phyloP scores from a whole-genome alignment of 2,329 filamentous ascomycete genomes.

The Exophiala aquamarina region DNA sequence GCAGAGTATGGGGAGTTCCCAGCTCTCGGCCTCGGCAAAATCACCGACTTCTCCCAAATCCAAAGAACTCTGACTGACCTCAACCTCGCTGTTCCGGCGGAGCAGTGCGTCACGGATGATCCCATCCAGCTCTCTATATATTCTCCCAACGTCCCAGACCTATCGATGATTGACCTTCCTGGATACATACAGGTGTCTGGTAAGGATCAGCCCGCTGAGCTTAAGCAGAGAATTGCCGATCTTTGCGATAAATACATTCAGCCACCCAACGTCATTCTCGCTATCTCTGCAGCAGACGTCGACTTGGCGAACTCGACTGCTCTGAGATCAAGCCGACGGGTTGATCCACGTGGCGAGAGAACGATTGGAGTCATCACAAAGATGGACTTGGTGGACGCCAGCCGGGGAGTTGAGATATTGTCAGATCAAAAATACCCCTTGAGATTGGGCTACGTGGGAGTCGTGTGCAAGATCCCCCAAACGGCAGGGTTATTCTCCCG shows the following conservation, averaged over 20 bases:
- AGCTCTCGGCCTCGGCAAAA: slow-evolving; percentile 81
- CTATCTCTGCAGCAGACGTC: slow-evolving; percentile 95
- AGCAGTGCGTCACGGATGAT: slow-evolving; percentile 92
- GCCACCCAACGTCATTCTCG: slow-evolving; percentile 90
- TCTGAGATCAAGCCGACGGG: slow-evolving; percentile 80
- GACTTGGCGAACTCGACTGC: slow-evolving; percentile 96
- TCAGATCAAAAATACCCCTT: slow-evolving; percentile 91
- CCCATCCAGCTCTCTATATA: slow-evolving; percentile 95
- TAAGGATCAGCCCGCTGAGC: slow-evolving; percentile 81
- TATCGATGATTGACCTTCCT: slow-evolving; percentile 93
- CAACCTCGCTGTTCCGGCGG: slow-evolving; percentile 86
- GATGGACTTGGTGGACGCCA: slow-evolving; percentile 92
- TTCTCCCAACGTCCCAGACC: slow-evolving; percentile 90
- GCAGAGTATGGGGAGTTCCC: slow-evolving; percentile 96
- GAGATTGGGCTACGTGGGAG: slow-evolving; percentile 92
- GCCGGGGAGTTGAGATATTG: slow-evolving; percentile 74
- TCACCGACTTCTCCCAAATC: slow-evolving; percentile 88
- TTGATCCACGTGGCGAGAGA: slow-evolving; percentile 90
- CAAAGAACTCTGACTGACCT: slow-evolving; percentile 93
- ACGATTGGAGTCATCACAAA: slow-evolving; percentile 99
- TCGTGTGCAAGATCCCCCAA: slow-evolving; percentile 79
- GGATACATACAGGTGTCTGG: slow-evolving; percentile 97
- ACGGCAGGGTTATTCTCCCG: slow-evolving; percentile 75
- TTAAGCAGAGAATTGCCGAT: slow-evolving; percentile 94
- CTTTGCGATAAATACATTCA: slow-evolving; percentile 99